phyloP scores from a whole-genome alignment of 495 filamentous ascomycete species.

The Thozetella sp. region DNA sequence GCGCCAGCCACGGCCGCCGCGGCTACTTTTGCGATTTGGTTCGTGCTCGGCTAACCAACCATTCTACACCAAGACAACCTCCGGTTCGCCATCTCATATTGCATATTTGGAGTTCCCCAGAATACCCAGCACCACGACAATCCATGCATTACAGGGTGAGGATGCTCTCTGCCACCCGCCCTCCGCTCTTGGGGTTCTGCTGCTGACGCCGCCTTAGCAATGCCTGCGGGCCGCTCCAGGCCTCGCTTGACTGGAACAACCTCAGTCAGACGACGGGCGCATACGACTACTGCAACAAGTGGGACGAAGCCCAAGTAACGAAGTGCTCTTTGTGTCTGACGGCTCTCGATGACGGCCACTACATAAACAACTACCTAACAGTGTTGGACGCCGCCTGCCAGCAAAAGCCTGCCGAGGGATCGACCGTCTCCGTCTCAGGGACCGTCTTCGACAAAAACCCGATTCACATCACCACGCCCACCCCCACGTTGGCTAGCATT shows the following conservation, averaged over 20 bases:
- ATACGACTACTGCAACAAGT: constrained; percentile 41
- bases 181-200: not conserved
- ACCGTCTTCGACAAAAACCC: constrained; percentile 46
- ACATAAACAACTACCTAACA: constrained; percentile 43
- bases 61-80: constrained; percentile 38
- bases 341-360: constrained; percentile 15
- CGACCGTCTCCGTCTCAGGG: constrained; percentile 43
- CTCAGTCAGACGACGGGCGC: constrained; percentile 25
- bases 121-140: constrained; percentile 15
- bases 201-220: constrained; percentile 26
- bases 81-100: constrained; percentile 37
- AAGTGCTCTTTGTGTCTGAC: constrained; percentile 37
- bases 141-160: constrained; percentile 44
- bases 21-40: too few species aligned
- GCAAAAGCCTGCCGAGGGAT: constrained; percentile 35
- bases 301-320: constrained; percentile 27
- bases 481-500: constrained; percentile 22
- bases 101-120: constrained; percentile 33
- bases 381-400: constrained; percentile 49
- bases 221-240: constrained; percentile 36
- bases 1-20: too few species aligned
- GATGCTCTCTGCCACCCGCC: not conserved
- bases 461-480: constrained; percentile 41
- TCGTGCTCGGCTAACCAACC: not conserved
- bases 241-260: constrained; percentile 35